phyloP scores from a whole-genome alignment of 2,329 filamentous ascomycete species.

The Claviceps pusilla region DNA sequence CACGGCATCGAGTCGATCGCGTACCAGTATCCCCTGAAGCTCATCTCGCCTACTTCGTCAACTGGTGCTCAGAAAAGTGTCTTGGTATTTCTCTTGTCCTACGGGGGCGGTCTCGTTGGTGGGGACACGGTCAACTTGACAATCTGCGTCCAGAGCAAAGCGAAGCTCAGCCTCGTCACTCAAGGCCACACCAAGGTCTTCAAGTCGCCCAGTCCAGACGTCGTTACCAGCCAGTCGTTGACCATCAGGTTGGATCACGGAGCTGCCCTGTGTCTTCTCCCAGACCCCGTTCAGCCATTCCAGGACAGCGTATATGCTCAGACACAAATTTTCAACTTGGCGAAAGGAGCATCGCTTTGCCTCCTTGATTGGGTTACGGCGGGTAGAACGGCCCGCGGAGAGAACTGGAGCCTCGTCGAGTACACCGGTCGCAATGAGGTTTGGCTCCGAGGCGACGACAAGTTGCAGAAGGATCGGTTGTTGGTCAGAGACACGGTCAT shows the following conservation, averaged over 20 bases:
- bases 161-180: slow-evolving; percentile 53
- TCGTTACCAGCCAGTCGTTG: slow-evolving; percentile 44
- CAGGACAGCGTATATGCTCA: slow-evolving; percentile 72
- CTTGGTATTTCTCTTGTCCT: slow-evolving; percentile 80
- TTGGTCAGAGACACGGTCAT: slow-evolving; percentile 76
- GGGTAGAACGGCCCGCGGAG: slow-evolving; percentile 68
- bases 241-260: slow-evolving; percentile 32
- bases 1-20: slow-evolving; percentile 60
- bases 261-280: slow-evolving; percentile 52
- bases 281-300: slow-evolving; percentile 89
- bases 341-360: slow-evolving; percentile 49
- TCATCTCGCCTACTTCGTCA: slow-evolving; percentile 61
- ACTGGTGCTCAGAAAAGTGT: slow-evolving; percentile 50
- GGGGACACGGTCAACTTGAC: slow-evolving; percentile 67
- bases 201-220: slow-evolving; percentile 48
- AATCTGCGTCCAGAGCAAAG: slow-evolving; percentile 47
- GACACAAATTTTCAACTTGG: slow-evolving; percentile 58
- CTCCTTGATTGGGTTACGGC: slow-evolving; percentile 90
- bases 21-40: slow-evolving; percentile 89
- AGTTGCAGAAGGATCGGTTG: slow-evolving; percentile 36
- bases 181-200: slow-evolving; percentile 92
- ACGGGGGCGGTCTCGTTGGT: slow-evolving; percentile 82
- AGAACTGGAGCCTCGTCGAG: slow-evolving; percentile 68
- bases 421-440: slow-evolving; percentile 84
- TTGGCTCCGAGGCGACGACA: slow-evolving; percentile 33